Base-by-base conservation (phyloP, 495 filamentous ascomycete genomes). In the Daldinia concentrica region DNA sequence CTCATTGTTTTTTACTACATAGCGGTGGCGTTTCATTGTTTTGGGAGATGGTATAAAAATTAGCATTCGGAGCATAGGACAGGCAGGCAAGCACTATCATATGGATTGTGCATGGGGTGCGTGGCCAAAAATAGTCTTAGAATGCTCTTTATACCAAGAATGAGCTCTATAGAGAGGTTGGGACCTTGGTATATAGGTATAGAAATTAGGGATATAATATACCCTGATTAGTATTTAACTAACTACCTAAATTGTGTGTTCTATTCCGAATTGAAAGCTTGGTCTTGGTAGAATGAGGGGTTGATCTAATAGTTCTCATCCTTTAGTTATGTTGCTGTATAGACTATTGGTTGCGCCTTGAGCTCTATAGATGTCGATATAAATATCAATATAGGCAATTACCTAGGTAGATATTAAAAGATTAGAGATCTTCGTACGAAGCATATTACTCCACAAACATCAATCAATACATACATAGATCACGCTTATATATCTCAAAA, bases 1-100 rank as follows among this genome's bases (percentile, higher is more conserved):
- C 7, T 58, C 4, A 15, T 58, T 69, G 24, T 56, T 62, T 56
- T 62, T 58, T 7, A 37, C 51, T 63, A 70, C 72, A 75, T 77
- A 78, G 76, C 76, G 72, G 74, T 39, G 76, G 76, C 73, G 76
- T 78, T 74, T 34, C 51, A n/a, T 50, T 52, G 2, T 34, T 58
- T 36, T 36, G 1, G 6, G 29, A 6, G n/a, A 17, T 11, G 27
- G 50, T 4, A 54, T 54, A 29, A 27, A 17, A 14, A 15, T n/a
- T n/a, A 15, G 50, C 7, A 54, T 54, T n/a, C 5, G 27, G 50
- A 54, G 50, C 24, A 17, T 52, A 52, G 50, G 27, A 11, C 32
- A 29, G 41, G 39, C 34, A 41, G 26, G 41, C 34, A 41, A n/a
- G 41, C 14, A 45, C 26, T 26, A 51, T 24, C 19, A 51, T 27